These are phyloP conservation scores for Pestalotiopsis sp. DNA, from an alignment of 2,329 filamentous ascomycete genomes.

Conservation along the genomic window DNA sequence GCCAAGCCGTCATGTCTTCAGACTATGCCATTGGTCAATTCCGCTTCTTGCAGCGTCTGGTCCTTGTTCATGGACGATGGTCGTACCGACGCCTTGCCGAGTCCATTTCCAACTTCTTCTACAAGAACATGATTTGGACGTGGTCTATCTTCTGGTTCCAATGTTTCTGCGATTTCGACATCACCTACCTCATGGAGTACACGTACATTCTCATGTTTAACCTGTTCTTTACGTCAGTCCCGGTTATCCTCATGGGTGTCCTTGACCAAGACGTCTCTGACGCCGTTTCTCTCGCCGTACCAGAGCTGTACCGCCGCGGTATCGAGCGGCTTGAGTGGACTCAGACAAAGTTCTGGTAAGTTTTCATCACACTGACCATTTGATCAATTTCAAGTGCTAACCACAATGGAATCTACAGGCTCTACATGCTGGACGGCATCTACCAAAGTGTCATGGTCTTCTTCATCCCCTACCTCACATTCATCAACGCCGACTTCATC, in stretches of 20 bases:
- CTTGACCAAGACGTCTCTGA: constrained; percentile 97
- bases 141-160: constrained; percentile 98
- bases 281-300: constrained; percentile 89
- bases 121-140: constrained; percentile 99
- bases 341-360: constrained; percentile 92
- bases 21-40: constrained; percentile 97
- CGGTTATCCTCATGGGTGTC: constrained; percentile 93
- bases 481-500: constrained; percentile 68
- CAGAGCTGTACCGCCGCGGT: constrained; percentile 91
- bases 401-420: constrained; percentile 51
- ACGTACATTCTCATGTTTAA: constrained; percentile 98
- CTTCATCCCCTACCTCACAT: constrained; percentile 87
- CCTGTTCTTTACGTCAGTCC: constrained; percentile 92
- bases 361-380: constrained; percentile 19
- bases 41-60: constrained; percentile 79
- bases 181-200: constrained; percentile 96
- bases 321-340: constrained; percentile 98
- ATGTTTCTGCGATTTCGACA: constrained; percentile 93
- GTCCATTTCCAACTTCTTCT: constrained; percentile 98
- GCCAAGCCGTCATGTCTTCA: constrained; percentile 93
- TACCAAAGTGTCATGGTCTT: constrained; percentile 95
- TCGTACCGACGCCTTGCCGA: constrained; percentile 94
- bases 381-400: constrained; percentile 11
- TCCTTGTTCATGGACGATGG: constrained; percentile 91
- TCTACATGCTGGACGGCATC: constrained; percentile 92